Evolutionary conservation across 1,284 basidiomycete species (phyloP), one percentile per base, ranked within the genome.

Genomic region (Ganoderma multipileum): DNA sequence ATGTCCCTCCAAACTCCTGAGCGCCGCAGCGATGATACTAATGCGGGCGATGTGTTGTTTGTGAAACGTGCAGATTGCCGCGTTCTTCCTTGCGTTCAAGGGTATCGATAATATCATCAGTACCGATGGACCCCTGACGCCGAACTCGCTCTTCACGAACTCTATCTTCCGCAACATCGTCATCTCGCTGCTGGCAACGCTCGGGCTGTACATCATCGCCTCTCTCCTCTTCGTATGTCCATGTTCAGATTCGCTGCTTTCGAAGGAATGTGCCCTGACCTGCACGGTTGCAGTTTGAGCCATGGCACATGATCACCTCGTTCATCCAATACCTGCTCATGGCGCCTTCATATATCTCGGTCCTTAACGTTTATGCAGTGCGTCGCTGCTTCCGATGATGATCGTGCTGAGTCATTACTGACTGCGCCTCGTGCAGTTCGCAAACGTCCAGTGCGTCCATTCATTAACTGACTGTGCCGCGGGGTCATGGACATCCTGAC

Each of bases 271-370:
- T 66, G 58, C 59, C 58, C 52, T 20, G 38, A 23, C 41, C 64
- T 69, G 70, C 65, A 23, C 65, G 28, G 20, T 33, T 71, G 55
- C 73, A 93, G 91, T 90, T 95, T 75, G 93, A 97, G 76, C 95
- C 95, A 3, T 94, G 94, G 90, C 96, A 97, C 76, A 91, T 94
- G 92, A 86, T 98, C 77, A 98, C 97, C 0, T 95, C 92, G n/a
- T 97, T 98, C 81, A 54, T 96, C 18, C 97, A 98, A 79, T 99
- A 98, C 77, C 82, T 97, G 28, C 85, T 99, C 65, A 89, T 97
- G 84, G 93, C 95, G 0, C 97, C 97, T 4, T 95, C 95, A 0
- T 98, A 97, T 76, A 96, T 97, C 78, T 89, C 92, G 66, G 93
- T 98, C 18, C 85, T 97, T 68, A 97, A 97, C 78, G 93, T 95